Conservation (phyloP, 2,329 filamentous ascomycete species). For the Didymellaceae sp. region DNA sequence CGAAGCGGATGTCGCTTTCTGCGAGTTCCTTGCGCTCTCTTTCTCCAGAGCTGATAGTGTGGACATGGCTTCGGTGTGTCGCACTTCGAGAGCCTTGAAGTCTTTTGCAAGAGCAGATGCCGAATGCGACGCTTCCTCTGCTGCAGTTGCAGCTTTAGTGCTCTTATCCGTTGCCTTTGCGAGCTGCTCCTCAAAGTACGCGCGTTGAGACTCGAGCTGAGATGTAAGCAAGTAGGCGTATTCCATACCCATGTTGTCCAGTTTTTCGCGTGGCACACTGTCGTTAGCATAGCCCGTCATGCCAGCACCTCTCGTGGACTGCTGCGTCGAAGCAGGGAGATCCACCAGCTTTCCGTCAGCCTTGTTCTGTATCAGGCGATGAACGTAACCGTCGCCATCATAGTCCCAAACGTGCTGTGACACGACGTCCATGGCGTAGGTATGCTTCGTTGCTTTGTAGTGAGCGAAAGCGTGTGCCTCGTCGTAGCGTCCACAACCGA, state of each 20-base stretch:
- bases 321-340: constrained; percentile 65
- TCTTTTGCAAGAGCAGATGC: constrained; percentile 59
- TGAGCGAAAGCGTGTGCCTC: constrained; percentile 91
- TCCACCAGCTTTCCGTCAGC: constrained; percentile 92
- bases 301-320: constrained; percentile 29
- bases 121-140: constrained; percentile 64
- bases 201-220: constrained; percentile 88
- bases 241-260: constrained; percentile 84
- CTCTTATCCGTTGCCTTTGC: constrained; percentile 91
- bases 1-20: constrained; percentile 72
- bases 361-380: constrained; percentile 92
- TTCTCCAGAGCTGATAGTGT: constrained; percentile 74
- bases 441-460: constrained; percentile 87
- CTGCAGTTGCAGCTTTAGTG: constrained; percentile 70
- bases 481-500: constrained; percentile 94
- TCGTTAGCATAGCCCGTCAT: constrained; percentile 63
- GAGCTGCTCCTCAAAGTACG: constrained; percentile 93
- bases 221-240: constrained; percentile 93
- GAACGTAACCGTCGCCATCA: constrained; percentile 92
- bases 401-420: constrained; percentile 99
- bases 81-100: constrained; percentile 60
- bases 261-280: constrained; percentile 73
- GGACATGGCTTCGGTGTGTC: constrained; percentile 60
- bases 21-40: constrained; percentile 63
- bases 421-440: constrained; percentile 89